Evolutionary conservation across 2,329 filamentous ascomycete species (phyloP).

Genomic region (Scedosporium dehoogii): DNA sequence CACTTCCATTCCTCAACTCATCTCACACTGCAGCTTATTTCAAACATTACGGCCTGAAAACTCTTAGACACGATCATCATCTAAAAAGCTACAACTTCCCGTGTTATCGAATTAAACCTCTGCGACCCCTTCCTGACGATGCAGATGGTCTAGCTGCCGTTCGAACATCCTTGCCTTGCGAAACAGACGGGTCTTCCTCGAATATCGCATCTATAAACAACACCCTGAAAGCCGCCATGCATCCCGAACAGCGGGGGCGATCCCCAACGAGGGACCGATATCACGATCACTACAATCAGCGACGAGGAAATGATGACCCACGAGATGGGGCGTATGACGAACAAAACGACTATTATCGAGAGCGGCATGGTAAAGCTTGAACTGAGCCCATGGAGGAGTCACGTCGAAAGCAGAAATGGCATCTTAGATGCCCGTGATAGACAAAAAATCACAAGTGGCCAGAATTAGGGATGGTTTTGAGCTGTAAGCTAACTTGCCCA

Average conservation of each 20-base stretch:
- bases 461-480: constrained; percentile 5
- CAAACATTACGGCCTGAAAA: no score
- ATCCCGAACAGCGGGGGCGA: not conserved
- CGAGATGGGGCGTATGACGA: constrained; percentile 15
- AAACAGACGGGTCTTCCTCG: not conserved
- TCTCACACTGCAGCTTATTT: no score
- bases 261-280: not conserved
- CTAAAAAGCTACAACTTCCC: no score
- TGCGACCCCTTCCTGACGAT: no score
- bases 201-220: not conserved
- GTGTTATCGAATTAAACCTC: no score
- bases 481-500: constrained; percentile 32
- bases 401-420: constrained; percentile 1
- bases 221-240: not conserved
- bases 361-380: constrained; percentile 38
- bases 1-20: no score
- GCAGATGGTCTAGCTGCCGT: no score
- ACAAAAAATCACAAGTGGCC: constrained; percentile 1
- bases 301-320: not conserved
- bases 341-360: constrained; percentile 30
- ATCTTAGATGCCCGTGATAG: constrained; percentile 1
- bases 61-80: no score
- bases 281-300: not conserved
- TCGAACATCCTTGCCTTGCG: not conserved
- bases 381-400: constrained; percentile 5